Conservation (phyloP, 2,329 filamentous ascomycete genomes). For the Hawksworthiomyces lignivorus region DNA sequence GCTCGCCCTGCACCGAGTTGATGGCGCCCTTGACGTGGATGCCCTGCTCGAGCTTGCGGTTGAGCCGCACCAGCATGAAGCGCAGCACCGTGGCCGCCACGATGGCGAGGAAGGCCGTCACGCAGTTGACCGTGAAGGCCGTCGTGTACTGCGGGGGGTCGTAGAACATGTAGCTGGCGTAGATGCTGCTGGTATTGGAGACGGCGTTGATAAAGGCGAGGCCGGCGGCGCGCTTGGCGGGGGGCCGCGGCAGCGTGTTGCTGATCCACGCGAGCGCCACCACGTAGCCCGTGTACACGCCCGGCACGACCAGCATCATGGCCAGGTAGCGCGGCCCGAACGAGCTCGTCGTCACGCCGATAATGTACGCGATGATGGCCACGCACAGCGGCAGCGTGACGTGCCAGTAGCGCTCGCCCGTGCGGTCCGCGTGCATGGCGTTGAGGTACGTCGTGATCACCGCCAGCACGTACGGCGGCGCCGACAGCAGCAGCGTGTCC, state of each 20-base stretch:
- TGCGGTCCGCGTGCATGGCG: slow-evolving; percentile 63
- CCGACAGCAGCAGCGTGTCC: slow-evolving; percentile 54
- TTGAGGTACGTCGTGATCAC: slow-evolving; percentile 56
- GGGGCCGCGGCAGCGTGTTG: slow-evolving; percentile 66
- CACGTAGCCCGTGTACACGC: slow-evolving; percentile 54
- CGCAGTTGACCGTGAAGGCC: slow-evolving; percentile 62
- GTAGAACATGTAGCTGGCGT: slow-evolving; percentile 44
- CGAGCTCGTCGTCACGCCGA: slow-evolving; percentile 54
- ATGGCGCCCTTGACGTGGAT: slow-evolving; percentile 49
- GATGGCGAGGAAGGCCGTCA: slow-evolving; percentile 56
- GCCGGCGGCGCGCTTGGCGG: slow-evolving; percentile 62
- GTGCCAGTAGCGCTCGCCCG: slow-evolving; percentile 64
- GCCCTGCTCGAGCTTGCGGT: slow-evolving; percentile 61
- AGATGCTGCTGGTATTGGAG: slow-evolving; percentile 62
- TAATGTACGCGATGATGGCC: slow-evolving; percentile 57
- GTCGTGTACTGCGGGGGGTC: slow-evolving; percentile 37
- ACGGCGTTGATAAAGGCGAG: slow-evolving; percentile 71
- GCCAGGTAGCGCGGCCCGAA: slow-evolving; percentile 57
- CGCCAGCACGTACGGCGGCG: slow-evolving; percentile 57
- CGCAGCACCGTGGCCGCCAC: slow-evolving; percentile 54
- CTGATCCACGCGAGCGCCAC: slow-evolving; percentile 67
- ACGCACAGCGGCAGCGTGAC: slow-evolving; percentile 54
- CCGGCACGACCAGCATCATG: slow-evolving; percentile 60
- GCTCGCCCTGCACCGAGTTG: slow-evolving; percentile 48
- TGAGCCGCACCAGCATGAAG: slow-evolving; percentile 55